Percentiles rank a stretch among this genome's conserved stretches.
phyloP scores from a whole-genome alignment of 495 filamentous ascomycete genomes.

The Penicillium flavigenum region DNA sequence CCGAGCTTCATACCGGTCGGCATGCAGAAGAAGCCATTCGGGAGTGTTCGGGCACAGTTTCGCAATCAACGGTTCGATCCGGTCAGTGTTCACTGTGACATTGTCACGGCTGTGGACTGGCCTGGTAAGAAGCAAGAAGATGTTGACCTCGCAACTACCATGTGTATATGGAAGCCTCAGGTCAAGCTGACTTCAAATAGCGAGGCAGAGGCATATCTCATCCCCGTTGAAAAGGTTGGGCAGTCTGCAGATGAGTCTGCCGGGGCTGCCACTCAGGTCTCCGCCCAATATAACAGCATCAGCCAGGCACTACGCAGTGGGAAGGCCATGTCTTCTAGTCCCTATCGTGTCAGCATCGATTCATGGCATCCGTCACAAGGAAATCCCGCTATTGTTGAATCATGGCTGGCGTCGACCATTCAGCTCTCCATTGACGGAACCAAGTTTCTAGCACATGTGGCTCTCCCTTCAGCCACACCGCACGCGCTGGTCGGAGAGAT shows the following conservation, averaged over 20 bases:
- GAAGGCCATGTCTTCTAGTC: background rate
- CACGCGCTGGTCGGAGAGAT: slow-evolving; percentile 56
- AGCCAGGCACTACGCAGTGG: slow-evolving; percentile 17
- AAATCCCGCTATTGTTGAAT: slow-evolving; percentile 9
- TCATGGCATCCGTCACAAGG: slow-evolving; percentile 18
- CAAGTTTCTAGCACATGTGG: slow-evolving; percentile 48
- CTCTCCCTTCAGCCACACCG: slow-evolving; percentile 61
- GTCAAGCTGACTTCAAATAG: background rate
- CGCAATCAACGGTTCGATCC: slow-evolving; percentile 26
- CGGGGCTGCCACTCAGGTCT: slow-evolving; percentile 4
- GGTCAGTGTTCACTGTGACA: slow-evolving; percentile 21
- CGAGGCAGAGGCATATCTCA: slow-evolving; percentile 3
- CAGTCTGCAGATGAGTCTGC: background rate
- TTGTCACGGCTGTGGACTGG: slow-evolving; percentile 17
- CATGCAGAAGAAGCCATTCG: slow-evolving; percentile 13
- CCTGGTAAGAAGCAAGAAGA: background rate
- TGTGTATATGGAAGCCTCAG: slow-evolving; percentile 23
- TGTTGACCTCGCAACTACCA: background rate
- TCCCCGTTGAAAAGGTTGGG: background rate
- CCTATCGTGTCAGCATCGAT: slow-evolving; percentile 9
- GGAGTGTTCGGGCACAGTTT: slow-evolving; percentile 22
- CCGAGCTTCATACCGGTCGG: background rate
- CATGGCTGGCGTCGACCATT: slow-evolving; percentile 16
- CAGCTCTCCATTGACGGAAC: slow-evolving; percentile 18
- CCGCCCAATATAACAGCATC: slow-evolving; percentile 21